phyloP scores from a whole-genome alignment of 495 filamentous ascomycete genomes.

The Daldinia vernicosa region DNA sequence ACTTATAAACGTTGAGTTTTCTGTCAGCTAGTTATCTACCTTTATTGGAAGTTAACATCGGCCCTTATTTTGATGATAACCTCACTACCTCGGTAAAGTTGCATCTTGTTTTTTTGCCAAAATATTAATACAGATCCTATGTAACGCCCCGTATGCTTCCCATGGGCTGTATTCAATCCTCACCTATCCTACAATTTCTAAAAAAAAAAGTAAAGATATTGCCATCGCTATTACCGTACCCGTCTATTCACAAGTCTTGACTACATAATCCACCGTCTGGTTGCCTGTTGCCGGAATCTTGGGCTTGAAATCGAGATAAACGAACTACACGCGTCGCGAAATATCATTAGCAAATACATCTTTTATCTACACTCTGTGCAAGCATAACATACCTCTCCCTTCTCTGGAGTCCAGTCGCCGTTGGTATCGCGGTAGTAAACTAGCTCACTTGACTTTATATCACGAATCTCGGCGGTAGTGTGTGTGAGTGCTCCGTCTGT shows the following conservation, averaged over 20 bases:
- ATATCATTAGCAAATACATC: neutral
- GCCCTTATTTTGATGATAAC: no score
- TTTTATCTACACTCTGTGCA: neutral
- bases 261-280: conserved; percentile 50
- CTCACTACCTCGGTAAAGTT: no score
- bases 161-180: no score
- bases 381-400: conserved; percentile 29
- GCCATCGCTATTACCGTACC: neutral
- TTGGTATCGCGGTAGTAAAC: conserved; percentile 55
- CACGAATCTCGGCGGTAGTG: conserved; percentile 53
- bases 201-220: neutral
- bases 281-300: conserved; percentile 52
- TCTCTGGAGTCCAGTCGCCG: conserved; percentile 52
- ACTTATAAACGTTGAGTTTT: no score
- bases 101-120: no score
- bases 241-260: conserved; percentile 48
- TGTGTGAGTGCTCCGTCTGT: conserved; percentile 51
- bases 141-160: no score
- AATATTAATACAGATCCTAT: no score
- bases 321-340: conserved; percentile 35
- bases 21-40: no score
- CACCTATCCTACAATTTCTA: neutral
- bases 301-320: conserved; percentile 55
- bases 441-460: conserved; percentile 48
- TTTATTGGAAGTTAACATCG: no score